phyloP scores from a whole-genome alignment of 352 stramenopile genomes.

The Globisporangium sylvaticum region DNA sequence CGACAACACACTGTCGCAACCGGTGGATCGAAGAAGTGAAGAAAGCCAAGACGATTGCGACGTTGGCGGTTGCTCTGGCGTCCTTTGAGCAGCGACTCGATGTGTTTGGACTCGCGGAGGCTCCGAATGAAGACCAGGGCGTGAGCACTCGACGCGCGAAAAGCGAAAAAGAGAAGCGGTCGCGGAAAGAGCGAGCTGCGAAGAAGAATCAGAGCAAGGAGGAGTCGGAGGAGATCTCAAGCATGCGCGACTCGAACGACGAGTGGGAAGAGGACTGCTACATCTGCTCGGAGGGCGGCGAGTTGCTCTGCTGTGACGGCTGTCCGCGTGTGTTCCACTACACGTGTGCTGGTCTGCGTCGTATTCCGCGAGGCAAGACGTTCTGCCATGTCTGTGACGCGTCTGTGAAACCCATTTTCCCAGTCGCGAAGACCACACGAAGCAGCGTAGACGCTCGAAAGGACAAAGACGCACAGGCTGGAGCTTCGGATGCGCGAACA shows the following conservation, averaged over 20 bases:
- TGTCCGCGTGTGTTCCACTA: constrained; percentile 92
- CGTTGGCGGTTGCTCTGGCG: constrained; percentile 52
- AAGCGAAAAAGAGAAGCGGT: constrained; percentile 67
- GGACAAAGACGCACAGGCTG: constrained; percentile 12
- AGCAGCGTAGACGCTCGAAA: neutral
- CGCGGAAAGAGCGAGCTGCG: constrained; percentile 57
- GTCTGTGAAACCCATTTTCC: constrained; percentile 64
- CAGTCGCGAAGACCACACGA: constrained; percentile 21
- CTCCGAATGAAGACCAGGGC: constrained; percentile 30
- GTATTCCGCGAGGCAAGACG: constrained; percentile 79
- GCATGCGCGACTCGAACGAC: constrained; percentile 49
- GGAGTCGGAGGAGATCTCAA: constrained; percentile 26
- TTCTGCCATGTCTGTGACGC: constrained; percentile 80
- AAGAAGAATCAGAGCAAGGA: constrained; percentile 49
- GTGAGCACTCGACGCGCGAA: constrained; percentile 51
- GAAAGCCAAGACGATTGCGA: constrained; percentile 42
- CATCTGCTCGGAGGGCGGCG: constrained; percentile 80
- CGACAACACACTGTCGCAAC: constrained; percentile 58
- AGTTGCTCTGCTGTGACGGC: constrained; percentile 88
- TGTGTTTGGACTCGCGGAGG: constrained; percentile 54
- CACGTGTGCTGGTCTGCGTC: constrained; percentile 74
- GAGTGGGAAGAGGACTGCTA: constrained; percentile 90
- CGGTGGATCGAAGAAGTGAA: constrained; percentile 71
- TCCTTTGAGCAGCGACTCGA: constrained; percentile 72
- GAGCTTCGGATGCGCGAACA: neutral